These are phyloP conservation scores for Zygosaccharomyces pseudobailii DNA, from an alignment of 1,139 yeast genomes.

Conservation along the genomic window DNA sequence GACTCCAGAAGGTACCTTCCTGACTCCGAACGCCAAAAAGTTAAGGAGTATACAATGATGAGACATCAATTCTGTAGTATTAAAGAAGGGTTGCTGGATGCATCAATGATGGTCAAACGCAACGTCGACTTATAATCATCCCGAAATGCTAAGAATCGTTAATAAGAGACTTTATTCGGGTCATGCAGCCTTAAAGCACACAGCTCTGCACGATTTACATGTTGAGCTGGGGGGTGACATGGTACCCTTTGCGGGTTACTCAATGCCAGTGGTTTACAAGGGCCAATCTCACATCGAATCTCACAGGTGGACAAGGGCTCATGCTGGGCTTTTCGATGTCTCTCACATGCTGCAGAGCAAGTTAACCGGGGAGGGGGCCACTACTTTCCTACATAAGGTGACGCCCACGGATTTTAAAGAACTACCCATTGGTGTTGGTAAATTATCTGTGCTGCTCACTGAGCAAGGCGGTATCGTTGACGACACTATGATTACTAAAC, in stretches of 20 bases:
- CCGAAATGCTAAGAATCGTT: conserved; percentile 10
- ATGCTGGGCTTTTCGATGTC: conserved; percentile 91
- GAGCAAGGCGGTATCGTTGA: conserved; percentile 73
- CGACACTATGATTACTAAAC: conserved; percentile 88
- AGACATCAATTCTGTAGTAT: background rate
- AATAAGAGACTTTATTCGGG: conserved; percentile 33
- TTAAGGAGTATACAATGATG: background rate
- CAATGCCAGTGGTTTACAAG: conserved; percentile 88
- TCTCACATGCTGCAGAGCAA: conserved; percentile 95
- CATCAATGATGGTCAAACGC: background rate
- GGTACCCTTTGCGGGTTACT: conserved; percentile 93
- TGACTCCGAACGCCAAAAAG: conserved; percentile 1
- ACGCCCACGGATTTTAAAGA: conserved; percentile 77
- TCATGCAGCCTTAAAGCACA: conserved; percentile 43
- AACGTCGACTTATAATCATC: background rate
- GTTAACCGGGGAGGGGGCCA: conserved; percentile 62
- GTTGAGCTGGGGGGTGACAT: conserved; percentile 75
- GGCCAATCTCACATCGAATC: conserved; percentile 85
- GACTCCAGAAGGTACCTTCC: background rate
- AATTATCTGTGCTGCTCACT: conserved; percentile 75
- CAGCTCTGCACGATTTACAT: conserved; percentile 82
- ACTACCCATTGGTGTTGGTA: conserved; percentile 56
- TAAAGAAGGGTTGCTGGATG: background rate
- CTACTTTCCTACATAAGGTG: conserved; percentile 65
- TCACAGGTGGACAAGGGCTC: conserved; percentile 85